Evolutionary conservation across 2,329 filamentous ascomycete genomes (phyloP).

Genomic region (Microcera coccophila): DNA sequence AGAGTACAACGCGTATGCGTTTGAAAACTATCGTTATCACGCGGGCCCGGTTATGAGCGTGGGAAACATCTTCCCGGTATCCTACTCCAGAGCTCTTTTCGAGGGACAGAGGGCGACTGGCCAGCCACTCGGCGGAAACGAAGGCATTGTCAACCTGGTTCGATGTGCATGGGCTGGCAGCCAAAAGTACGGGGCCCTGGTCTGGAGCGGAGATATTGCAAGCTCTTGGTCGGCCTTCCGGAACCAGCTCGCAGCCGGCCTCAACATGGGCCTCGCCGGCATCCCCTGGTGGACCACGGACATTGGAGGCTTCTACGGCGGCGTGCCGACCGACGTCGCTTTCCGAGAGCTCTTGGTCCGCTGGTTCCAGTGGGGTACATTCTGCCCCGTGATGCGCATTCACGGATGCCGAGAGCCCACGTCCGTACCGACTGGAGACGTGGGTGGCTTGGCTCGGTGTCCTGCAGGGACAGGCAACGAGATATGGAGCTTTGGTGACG

Average conservation of each 20-base stretch:
- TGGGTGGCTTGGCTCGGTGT: constrained; percentile 37
- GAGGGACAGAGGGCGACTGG: constrained; percentile 51
- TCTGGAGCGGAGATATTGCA: constrained; percentile 66
- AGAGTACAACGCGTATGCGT: constrained; percentile 62
- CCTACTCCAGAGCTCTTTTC: constrained; percentile 58
- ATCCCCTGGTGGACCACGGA: constrained; percentile 69
- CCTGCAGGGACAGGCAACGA: constrained; percentile 56
- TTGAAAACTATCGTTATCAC: constrained; percentile 55
- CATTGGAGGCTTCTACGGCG: constrained; percentile 67
- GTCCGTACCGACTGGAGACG: constrained; percentile 32
- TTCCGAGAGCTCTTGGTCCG: constrained; percentile 63
- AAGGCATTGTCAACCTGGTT: constrained; percentile 54
- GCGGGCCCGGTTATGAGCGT: constrained; percentile 36
- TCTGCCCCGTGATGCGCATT: constrained; percentile 63
- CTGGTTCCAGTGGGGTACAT: constrained; percentile 68
- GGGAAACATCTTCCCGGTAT: constrained; percentile 57
- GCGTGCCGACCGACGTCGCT: constrained; percentile 48
- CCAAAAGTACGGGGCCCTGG: constrained; percentile 61
- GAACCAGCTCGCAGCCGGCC: constrained; percentile 58
- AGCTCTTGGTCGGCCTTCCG: constrained; percentile 58
- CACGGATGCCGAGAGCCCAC: constrained; percentile 63
- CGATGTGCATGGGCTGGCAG: constrained; percentile 50
- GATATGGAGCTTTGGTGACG: constrained; percentile 62
- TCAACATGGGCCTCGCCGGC: constrained; percentile 63
- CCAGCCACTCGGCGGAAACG: no score